These are phyloP conservation scores for Alternaria ethzedia DNA, from an alignment of 2,329 filamentous ascomycete species.

Conservation along the genomic window DNA sequence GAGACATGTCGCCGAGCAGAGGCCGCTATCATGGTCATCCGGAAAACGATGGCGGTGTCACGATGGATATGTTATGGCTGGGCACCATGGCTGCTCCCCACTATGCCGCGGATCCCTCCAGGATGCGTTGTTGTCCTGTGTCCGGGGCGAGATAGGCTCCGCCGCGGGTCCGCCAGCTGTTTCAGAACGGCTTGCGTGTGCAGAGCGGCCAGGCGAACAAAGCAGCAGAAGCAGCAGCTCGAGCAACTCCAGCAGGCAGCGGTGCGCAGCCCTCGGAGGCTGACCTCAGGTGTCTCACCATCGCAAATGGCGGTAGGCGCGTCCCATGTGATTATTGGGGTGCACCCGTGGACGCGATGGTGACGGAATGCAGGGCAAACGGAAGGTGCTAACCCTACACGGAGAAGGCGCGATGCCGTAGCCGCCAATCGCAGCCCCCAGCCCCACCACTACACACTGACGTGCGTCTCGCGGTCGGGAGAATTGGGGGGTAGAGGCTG, in stretches of 20 bases:
- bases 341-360: slow-evolving; percentile 3
- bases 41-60: slow-evolving; percentile 29
- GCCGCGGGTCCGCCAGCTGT: neutral
- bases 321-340: slow-evolving; percentile 13
- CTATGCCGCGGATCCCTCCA: slow-evolving; percentile 9
- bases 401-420: neutral
- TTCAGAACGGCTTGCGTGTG: neutral
- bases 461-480: neutral
- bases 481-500: neutral
- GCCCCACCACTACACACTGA: slow-evolving; percentile 4
- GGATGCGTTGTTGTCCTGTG: neutral
- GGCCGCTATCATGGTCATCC: slow-evolving; percentile 34
- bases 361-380: slow-evolving; percentile 9
- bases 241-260: neutral
- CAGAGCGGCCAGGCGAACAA: neutral
- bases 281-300: neutral
- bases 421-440: slow-evolving; percentile 4
- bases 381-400: neutral
- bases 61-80: slow-evolving; percentile 22
- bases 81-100: slow-evolving; percentile 12
- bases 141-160: slow-evolving; percentile 2
- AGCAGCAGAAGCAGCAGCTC: slow-evolving; percentile 1
- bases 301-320: slow-evolving; percentile 12
- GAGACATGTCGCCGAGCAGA: slow-evolving; percentile 14
- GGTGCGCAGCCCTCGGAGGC: neutral